A percentile compares a stretch with the other conserved stretches of the same genome.
Conservation (phyloP, 352 stramenopile genomes). For the Aphanomyces astaci region DNA sequence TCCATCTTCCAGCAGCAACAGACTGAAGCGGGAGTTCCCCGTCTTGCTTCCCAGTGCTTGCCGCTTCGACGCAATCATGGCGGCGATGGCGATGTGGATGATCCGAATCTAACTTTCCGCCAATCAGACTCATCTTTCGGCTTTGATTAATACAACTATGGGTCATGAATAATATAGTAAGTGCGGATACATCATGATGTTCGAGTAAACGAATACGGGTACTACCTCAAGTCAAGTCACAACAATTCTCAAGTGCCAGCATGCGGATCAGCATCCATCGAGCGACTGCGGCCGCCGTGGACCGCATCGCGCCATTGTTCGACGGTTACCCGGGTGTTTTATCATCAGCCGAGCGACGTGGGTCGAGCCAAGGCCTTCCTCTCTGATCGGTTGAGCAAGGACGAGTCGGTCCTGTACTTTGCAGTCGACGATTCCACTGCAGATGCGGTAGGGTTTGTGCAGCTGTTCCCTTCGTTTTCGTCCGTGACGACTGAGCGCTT, state of each 20-base stretch:
- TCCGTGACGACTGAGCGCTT: conserved; percentile 15
- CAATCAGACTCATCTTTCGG: neutral
- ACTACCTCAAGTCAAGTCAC: no score
- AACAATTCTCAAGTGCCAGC: no score
- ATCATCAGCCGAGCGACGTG: conserved; percentile 14
- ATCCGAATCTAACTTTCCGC: neutral
- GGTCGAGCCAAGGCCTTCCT: conserved; percentile 6
- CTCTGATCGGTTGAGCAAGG: neutral
- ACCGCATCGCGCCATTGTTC: conserved; percentile 9
- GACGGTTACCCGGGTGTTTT: conserved; percentile 21
- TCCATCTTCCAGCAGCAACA: conserved; percentile 87
- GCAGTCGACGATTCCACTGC: neutral
- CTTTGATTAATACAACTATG: no score
- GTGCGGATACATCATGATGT: neutral
- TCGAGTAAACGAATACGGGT: no score
- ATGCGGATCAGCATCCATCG: neutral
- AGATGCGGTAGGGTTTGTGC: conserved; percentile 7
- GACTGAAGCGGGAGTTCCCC: conserved; percentile 58
- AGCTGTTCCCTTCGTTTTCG: conserved; percentile 20
- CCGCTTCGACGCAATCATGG: neutral
- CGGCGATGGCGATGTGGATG: neutral
- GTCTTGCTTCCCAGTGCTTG: conserved; percentile 9
- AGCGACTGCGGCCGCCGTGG: neutral
- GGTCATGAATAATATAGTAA: no score
- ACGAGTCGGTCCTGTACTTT: conserved; percentile 18